These are phyloP conservation scores for Fusarium humuli DNA, from an alignment of 2,329 filamentous ascomycete genomes.

Conservation along the genomic window DNA sequence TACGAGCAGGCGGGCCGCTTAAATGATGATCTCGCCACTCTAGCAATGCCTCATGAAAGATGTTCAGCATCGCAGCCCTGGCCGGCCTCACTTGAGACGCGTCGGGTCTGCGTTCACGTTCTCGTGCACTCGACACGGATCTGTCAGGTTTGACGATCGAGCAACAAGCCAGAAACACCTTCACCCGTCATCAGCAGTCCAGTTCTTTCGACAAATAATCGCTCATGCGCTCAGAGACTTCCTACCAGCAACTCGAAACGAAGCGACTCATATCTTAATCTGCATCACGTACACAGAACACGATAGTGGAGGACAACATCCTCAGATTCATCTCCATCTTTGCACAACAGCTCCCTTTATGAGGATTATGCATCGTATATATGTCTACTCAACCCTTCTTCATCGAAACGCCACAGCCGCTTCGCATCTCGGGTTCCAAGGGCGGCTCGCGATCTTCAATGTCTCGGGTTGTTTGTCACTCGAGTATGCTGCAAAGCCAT, in stretches of 20 bases:
- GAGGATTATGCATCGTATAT: not conserved
- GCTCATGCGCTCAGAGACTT: too few relatives aligned
- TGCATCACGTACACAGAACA: not conserved
- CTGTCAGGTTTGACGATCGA: not conserved
- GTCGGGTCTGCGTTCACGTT: not conserved
- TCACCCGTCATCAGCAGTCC: not conserved
- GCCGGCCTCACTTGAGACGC: not conserved
- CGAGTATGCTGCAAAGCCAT: not conserved
- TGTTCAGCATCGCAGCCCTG: not conserved
- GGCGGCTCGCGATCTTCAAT: not conserved
- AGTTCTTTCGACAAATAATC: too few relatives aligned
- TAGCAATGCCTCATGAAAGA: too few relatives aligned
- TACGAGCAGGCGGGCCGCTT: not conserved
- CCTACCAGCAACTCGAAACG: not conserved
- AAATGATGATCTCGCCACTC: not conserved
- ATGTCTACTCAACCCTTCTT: not conserved
- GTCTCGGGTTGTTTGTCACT: not conserved
- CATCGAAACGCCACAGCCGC: not conserved
- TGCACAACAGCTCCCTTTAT: not conserved
- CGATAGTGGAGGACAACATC: too few relatives aligned
- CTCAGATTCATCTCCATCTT: not conserved
- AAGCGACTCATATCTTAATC: not conserved
- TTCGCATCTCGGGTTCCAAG: not conserved
- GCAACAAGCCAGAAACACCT: not conserved
- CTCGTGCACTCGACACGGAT: not conserved